A percentile compares a stretch with the other conserved stretches of the same genome.
Evolutionary conservation across 1,284 basidiomycete genomes (phyloP).

Genomic region (Trametes sp.): DNA sequence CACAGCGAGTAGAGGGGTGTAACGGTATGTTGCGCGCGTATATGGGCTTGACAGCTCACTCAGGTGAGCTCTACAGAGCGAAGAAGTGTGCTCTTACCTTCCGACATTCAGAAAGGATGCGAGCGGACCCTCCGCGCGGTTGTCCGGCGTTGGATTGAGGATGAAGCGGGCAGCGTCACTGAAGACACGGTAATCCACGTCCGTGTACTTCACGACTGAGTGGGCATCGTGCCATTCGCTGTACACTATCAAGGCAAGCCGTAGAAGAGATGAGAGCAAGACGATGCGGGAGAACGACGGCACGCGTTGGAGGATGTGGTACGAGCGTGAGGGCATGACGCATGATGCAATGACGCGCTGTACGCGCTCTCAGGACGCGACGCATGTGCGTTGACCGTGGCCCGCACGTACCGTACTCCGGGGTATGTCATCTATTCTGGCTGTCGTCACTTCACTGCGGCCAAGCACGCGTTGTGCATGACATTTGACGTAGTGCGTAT

Average conservation of each 20-base stretch:
- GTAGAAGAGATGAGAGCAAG: constrained; percentile 61
- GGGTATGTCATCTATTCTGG: no score
- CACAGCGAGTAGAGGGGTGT: constrained; percentile 92
- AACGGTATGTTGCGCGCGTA: constrained; percentile 92
- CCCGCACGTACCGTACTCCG: no score
- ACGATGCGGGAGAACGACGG: constrained; percentile 64
- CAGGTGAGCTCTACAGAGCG: not conserved
- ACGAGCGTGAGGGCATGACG: constrained; percentile 31
- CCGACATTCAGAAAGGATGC: constrained; percentile 60
- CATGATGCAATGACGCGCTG: not conserved
- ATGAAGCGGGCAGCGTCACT: constrained; percentile 87
- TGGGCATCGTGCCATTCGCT: constrained; percentile 89
- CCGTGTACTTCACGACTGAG: constrained; percentile 93
- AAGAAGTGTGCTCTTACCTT: constrained; percentile 58
- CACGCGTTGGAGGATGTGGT: constrained; percentile 30
- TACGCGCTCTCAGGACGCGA: not conserved
- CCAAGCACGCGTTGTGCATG: not conserved
- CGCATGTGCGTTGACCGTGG: no score
- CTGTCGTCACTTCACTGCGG: not conserved
- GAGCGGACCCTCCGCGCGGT: constrained; percentile 70
- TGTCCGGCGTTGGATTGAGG: constrained; percentile 54
- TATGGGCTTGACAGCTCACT: constrained; percentile 74
- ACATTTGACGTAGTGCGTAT: not conserved
- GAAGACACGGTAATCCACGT: constrained; percentile 97
- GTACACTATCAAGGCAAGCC: constrained; percentile 79